Conservation (phyloP, 108 stramenopile genomes). For the Bacterosira constricta region DNA sequence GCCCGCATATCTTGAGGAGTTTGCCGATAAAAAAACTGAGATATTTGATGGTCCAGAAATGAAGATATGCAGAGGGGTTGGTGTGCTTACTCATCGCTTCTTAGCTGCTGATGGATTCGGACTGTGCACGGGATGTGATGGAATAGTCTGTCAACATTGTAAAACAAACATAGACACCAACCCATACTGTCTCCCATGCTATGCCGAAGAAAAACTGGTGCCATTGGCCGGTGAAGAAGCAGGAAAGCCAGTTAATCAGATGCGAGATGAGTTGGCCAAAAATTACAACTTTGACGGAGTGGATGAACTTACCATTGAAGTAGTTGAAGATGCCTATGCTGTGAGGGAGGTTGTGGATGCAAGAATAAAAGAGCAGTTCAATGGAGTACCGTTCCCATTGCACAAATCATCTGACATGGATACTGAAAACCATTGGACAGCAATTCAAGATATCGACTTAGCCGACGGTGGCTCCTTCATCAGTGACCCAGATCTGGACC, state of each 20-base stretch:
- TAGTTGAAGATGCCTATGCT: background rate
- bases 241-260: too few relatives aligned
- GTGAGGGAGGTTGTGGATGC: too few relatives aligned
- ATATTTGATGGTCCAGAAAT: slow-evolving; percentile 9
- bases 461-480: background rate
- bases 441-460: background rate
- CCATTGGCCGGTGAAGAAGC: too few relatives aligned
- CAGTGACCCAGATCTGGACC: background rate
- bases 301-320: background rate
- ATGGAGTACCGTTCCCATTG: background rate
- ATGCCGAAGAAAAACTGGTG: too few relatives aligned
- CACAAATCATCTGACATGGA: background rate
- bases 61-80: background rate
- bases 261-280: background rate
- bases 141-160: background rate
- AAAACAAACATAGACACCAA: background rate
- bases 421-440: background rate
- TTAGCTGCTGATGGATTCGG: background rate
- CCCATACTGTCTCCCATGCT: background rate
- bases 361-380: too few relatives aligned
- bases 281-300: too few relatives aligned
- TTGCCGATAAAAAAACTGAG: background rate
- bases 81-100: background rate
- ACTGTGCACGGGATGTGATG: background rate
- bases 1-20: background rate